Conservation (phyloP, 2,329 filamentous ascomycete genomes). For the Epichloe gansuensis region DNA sequence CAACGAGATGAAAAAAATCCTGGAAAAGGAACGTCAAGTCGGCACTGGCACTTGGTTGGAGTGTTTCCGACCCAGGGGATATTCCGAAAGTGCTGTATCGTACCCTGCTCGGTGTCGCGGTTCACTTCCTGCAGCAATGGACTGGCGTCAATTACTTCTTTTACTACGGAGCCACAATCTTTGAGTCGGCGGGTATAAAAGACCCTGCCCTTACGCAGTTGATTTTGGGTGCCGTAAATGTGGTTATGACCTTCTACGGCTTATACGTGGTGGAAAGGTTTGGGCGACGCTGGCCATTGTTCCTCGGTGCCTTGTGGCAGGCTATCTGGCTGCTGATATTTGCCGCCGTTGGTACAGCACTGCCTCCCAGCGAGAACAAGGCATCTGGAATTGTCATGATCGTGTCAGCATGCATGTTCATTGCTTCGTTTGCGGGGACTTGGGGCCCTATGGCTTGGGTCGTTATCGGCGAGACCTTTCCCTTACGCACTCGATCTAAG, state of each 20-base stretch:
- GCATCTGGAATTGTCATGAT: conserved; percentile 56
- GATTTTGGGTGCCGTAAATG: conserved; percentile 57
- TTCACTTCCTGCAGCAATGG: conserved; percentile 58
- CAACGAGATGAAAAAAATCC: conserved; percentile 36
- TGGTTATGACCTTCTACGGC: conserved; percentile 52
- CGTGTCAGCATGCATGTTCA: conserved; percentile 62
- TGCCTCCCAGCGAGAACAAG: conserved; percentile 29
- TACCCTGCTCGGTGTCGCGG: conserved; percentile 46
- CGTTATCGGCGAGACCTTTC: conserved; percentile 54
- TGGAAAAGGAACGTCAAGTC: conserved; percentile 31
- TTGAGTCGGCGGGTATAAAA: conserved; percentile 50
- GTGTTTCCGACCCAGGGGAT: conserved; percentile 44
- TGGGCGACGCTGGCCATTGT: conserved; percentile 55
- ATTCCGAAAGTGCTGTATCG: conserved; percentile 51
- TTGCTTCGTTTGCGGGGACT: conserved; percentile 55
- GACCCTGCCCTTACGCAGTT: conserved; percentile 57
- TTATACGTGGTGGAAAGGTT: conserved; percentile 57
- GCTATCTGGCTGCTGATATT: conserved; percentile 53
- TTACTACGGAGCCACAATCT: conserved; percentile 57
- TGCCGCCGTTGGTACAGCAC: conserved; percentile 40
- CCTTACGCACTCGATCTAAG: conserved; percentile 42
- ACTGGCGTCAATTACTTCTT: conserved; percentile 51
- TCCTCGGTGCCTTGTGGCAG: conserved; percentile 57
- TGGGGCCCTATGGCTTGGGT: conserved; percentile 63
- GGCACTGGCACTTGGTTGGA: conserved; percentile 42